Evolutionary conservation across 208 protist genomes (phyloP).

Genomic region (Trypanosoma grayi): DNA sequence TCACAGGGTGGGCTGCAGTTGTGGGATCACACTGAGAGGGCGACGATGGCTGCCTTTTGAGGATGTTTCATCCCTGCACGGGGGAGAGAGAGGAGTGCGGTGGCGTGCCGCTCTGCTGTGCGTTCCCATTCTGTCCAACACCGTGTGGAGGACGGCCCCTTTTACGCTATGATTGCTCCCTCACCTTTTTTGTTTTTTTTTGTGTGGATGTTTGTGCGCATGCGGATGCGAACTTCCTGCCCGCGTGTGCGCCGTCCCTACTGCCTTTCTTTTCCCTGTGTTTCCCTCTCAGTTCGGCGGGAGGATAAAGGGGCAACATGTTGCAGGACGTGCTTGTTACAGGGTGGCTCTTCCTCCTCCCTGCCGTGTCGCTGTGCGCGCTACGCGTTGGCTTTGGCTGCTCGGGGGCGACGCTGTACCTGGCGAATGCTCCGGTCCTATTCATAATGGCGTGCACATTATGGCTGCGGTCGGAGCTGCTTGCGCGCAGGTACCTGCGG

Average conservation of each 20-base stretch:
- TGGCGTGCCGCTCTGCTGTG: too few relatives aligned
- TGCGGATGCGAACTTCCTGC: not conserved
- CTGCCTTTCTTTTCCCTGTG: too few relatives aligned
- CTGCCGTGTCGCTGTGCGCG: slow-evolving; percentile 9
- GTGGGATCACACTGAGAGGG: not conserved
- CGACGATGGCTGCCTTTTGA: too few relatives aligned
- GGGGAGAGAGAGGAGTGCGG: too few relatives aligned
- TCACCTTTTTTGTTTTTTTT: slow-evolving; percentile 4
- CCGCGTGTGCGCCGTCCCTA: too few relatives aligned
- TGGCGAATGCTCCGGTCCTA: slow-evolving; percentile 31
- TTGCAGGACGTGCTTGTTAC: not conserved
- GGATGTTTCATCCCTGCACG: too few relatives aligned
- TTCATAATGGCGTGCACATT: slow-evolving; percentile 30
- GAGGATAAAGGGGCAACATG: not conserved
- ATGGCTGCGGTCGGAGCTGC: slow-evolving; percentile 50
- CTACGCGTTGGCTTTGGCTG: not conserved
- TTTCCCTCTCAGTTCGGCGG: too few relatives aligned
- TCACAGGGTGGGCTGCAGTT: not conserved
- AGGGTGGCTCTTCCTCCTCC: not conserved
- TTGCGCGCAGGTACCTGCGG: slow-evolving; percentile 40
- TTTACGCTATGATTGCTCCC: too few relatives aligned
- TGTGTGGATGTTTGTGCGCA: not conserved
- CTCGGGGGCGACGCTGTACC: slow-evolving; percentile 19
- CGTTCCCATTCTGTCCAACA: too few relatives aligned
- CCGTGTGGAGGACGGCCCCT: too few relatives aligned